Evolutionary conservation across 2,329 filamentous ascomycete genomes (phyloP), one percentile per base, ranked within the genome.

Genomic region (Curvularia eragrostidis): DNA sequence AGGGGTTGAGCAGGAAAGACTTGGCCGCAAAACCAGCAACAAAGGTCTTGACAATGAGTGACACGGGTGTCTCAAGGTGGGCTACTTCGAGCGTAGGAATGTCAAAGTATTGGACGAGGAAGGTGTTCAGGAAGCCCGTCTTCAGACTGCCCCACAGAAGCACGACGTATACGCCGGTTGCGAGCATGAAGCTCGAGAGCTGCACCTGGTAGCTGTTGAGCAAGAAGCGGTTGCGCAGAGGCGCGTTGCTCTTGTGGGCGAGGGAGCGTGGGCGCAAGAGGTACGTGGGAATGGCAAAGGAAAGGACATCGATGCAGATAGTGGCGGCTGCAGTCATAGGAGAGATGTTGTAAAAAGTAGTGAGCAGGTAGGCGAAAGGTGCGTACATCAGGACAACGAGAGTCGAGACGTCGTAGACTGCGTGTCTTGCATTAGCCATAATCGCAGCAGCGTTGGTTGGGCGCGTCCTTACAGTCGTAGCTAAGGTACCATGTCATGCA

Each of bases 1-100:
- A 84, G 1, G 89, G 87, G 38, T 86, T 85, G 75, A 97, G 96
- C 65, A 97, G 86, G 74, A 96, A 94, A 44, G 85, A 84, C 60
- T 87, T 87, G 4, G 89, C 87, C 0, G 91, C 90, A 60, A 87
- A 81, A 2, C 93, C 93, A 18, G 91, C 83, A 1, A 89, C 87
- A 3, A 92, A 77, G 47, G 91, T 82, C 8, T 84, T 82, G 39
- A 84, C 75, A 36, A 87, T 47, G 10, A 82, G 67, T 7, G 70
- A 59, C 21, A 73, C 44, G 5, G 78, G 85, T 1, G 84, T 85
- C 10, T 89, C 85, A 21, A 84, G 80, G 73, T 94, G 87, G 2
- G 88, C 90, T 12, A 84, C 82, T 61, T 86, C 84, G 48, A 97
- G 81, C 28, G 87, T 89, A 6, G 85, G 84, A 51, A 97, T 83